A percentile compares a stretch with the other conserved stretches of the same genome.
These are phyloP conservation scores for Rhodosporidiobolus odoratus DNA, from an alignment of 768 basidiomycete genomes.

Conservation along the genomic window DNA sequence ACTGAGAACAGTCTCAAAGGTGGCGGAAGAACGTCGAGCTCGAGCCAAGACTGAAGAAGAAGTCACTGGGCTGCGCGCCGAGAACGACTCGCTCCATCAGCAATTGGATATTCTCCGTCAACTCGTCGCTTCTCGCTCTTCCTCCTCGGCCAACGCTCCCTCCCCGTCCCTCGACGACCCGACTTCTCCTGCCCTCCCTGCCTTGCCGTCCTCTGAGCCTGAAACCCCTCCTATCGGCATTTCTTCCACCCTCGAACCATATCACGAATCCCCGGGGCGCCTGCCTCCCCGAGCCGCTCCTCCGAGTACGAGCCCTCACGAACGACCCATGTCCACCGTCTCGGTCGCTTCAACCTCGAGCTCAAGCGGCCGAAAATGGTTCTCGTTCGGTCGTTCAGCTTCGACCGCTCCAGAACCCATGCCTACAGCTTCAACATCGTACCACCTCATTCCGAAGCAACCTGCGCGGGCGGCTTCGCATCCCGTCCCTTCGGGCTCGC, in stretches of 20 bases:
- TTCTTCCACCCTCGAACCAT: neutral
- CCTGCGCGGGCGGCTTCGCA: neutral
- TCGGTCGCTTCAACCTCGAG: slow-evolving; percentile 7
- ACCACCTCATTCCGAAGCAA: neutral
- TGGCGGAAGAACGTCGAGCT: slow-evolving; percentile 26
- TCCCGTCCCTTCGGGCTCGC: neutral
- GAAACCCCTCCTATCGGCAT: neutral
- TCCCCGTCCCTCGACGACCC: neutral
- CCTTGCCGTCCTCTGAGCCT: neutral
- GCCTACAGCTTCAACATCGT: neutral
- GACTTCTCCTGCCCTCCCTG: slow-evolving; percentile 20
- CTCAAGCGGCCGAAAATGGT: slow-evolving; percentile 11
- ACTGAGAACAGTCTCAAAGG: neutral
- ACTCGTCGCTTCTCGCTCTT: neutral
- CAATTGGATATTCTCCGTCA: slow-evolving; percentile 13
- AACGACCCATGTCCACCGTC: neutral
- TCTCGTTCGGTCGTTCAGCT: slow-evolving; percentile 19
- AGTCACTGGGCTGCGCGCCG: neutral
- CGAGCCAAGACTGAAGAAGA: slow-evolving; percentile 25
- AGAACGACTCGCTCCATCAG: slow-evolving; percentile 12
- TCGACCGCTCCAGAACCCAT: neutral
- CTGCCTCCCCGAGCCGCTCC: neutral
- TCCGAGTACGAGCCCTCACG: neutral
- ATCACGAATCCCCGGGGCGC: neutral
- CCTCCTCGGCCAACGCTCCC: neutral